These are phyloP conservation scores for Aspergillus ustus DNA, from an alignment of 2,329 filamentous ascomycete species.

Conservation along the genomic window DNA sequence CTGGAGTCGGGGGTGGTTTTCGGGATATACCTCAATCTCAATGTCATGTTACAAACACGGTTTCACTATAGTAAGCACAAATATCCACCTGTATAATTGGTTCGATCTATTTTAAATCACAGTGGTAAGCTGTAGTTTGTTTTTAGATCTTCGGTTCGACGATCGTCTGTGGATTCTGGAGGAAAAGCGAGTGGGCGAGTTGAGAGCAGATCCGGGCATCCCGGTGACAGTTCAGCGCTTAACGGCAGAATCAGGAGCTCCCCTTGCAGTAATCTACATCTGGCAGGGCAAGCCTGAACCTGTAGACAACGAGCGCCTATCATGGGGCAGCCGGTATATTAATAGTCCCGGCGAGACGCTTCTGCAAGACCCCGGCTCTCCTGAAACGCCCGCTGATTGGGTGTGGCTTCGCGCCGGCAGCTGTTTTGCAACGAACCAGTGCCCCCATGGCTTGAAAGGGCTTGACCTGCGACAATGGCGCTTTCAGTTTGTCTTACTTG, in stretches of 20 bases:
- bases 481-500: slow-evolving; percentile 31
- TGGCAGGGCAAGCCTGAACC: not conserved
- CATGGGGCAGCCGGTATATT: slow-evolving; percentile 4
- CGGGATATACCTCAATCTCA: slow-evolving; percentile 22
- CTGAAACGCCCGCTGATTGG: slow-evolving; percentile 12
- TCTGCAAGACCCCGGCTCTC: slow-evolving; percentile 6
- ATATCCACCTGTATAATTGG: slow-evolving; percentile 11
- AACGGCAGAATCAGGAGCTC: not conserved
- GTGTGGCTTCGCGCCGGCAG: slow-evolving; percentile 17
- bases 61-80: not conserved
- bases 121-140: not conserved
- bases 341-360: slow-evolving; percentile 20
- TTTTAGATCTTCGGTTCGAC: not conserved
- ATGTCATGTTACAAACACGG: slow-evolving; percentile 12
- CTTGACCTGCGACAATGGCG: slow-evolving; percentile 21
- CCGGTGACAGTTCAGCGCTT: slow-evolving; percentile 5
- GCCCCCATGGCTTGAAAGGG: slow-evolving; percentile 6
- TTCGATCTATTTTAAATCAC: slow-evolving; percentile 6
- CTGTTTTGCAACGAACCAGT: slow-evolving; percentile 14
- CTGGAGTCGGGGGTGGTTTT: slow-evolving; percentile 21
- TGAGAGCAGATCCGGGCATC: not conserved
- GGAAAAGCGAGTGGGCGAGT: not conserved
- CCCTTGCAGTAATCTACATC: slow-evolving; percentile 6
- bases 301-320: not conserved
- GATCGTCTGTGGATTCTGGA: not conserved